Evolutionary conservation across 495 filamentous ascomycete genomes (phyloP).

Genomic region (Amniculicola lignicola): DNA sequence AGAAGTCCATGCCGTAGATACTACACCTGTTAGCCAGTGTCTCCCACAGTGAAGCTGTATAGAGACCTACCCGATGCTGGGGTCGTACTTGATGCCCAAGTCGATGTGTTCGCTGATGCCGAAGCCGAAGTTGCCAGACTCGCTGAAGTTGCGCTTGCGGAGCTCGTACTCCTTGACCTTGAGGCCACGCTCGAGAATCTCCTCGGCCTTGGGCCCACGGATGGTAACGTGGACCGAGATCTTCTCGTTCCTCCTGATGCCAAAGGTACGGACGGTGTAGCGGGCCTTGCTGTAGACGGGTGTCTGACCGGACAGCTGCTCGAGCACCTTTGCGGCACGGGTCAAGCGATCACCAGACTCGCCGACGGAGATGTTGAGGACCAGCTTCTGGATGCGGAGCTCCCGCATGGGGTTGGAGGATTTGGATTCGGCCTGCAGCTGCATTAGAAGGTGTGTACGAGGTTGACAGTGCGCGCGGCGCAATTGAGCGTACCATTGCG

Average conservation of each 20-base stretch:
- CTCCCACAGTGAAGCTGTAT: neutral
- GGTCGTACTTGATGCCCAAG: slow-evolving; percentile 99
- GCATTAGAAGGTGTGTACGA: slow-evolving; percentile 1
- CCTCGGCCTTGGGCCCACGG: slow-evolving; percentile 99
- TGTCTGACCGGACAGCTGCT: slow-evolving; percentile 99
- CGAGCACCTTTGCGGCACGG: slow-evolving; percentile 98
- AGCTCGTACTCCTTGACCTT: slow-evolving; percentile 99
- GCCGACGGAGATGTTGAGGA: slow-evolving; percentile 99
- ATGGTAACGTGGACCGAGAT: slow-evolving; percentile 99
- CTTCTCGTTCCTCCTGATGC: slow-evolving; percentile 99
- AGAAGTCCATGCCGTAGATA: slow-evolving; percentile 99
- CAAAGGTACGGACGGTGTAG: slow-evolving; percentile 99
- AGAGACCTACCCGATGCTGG: slow-evolving; percentile 41
- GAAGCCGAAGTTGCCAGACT: slow-evolving; percentile 99
- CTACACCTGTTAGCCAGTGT: slow-evolving; percentile 12
- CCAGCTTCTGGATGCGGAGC: slow-evolving; percentile 99
- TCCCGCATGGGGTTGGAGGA: slow-evolving; percentile 93
- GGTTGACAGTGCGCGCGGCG: too few species aligned
- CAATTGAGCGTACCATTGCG: slow-evolving; percentile 25
- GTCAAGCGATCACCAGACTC: slow-evolving; percentile 99
- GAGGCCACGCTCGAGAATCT: slow-evolving; percentile 99
- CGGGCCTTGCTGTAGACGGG: slow-evolving; percentile 99
- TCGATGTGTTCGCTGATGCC: slow-evolving; percentile 99
- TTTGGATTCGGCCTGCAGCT: slow-evolving; percentile 50
- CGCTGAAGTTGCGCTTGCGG: slow-evolving; percentile 97